Base-by-base conservation (phyloP, 2,329 filamentous ascomycete species). In the Colletotrichum tabaci region DNA sequence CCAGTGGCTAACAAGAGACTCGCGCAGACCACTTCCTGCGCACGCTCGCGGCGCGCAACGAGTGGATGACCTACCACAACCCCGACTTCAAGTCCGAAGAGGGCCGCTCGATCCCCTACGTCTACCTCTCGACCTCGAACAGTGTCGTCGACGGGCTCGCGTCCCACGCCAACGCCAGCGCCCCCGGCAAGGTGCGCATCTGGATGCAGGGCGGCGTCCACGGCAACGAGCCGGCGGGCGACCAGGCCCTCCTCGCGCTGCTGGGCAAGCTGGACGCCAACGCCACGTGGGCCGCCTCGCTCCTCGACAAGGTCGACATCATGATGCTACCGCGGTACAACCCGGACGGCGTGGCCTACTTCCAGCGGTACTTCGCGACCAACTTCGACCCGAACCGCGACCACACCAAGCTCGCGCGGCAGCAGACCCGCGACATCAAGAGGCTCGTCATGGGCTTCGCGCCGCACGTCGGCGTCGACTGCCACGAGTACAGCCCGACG, bases 331-430 rank as follows among this genome's bases (percentile, higher is more conserved):
- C 78, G 0, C 75, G 79, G 0, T 81, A 81, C 30, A 81, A 81
- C 40, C 78, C 79, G 0, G 79, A 81, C n/a, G 79, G 79, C 1
- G 77, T 80, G 2, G 77, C 74, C 26, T 81, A 81, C 66, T 81
- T 80, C 68, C 79, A 81, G 73, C 77, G 79, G 2, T 72, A 66
- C 0, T 63, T 81, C 0, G 76, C 79, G 0, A 76, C 77, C 0
- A 78, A 76, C 53, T 78, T 76, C 10, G 79, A 81, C 40, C 79
- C 79, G 1, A 81, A 81, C 64, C 77, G 79, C 1, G 79, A 81
- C 30, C 79, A 80, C n/a, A 76, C 76, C 2, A 81, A 80, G 40
- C 75, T 81, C 1, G 79, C 77, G 2, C 74, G 79, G 6, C 74
- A 79, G 67, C 79, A 81, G 61, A 81, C 79, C 0, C 74, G 77